Percentiles rank a stretch among this genome's conserved stretches.
These are phyloP conservation scores for Epithele typhae DNA, from an alignment of 768 basidiomycete genomes.

Conservation along the genomic window DNA sequence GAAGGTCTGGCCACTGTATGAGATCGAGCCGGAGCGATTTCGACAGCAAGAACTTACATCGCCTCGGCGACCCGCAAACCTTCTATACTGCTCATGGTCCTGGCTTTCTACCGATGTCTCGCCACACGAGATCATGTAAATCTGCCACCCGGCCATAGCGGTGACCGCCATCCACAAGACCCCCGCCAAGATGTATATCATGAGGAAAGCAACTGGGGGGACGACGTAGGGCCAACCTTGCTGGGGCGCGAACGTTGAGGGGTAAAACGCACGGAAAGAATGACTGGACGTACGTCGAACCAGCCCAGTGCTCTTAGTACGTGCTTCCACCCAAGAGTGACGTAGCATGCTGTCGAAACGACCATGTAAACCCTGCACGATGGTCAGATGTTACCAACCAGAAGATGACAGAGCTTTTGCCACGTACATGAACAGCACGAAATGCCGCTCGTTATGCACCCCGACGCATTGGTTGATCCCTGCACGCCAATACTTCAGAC, in stretches of 20 bases:
- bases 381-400: not conserved
- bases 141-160: constrained; percentile 69
- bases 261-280: not conserved
- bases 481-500: constrained; percentile 24
- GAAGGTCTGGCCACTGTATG: constrained; percentile 47
- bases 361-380: constrained; percentile 72
- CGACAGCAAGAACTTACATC: constrained; percentile 45
- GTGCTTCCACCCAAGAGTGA: constrained; percentile 57
- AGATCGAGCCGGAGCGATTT: not conserved
- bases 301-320: constrained; percentile 56
- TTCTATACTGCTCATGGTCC: constrained; percentile 77
- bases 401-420: not conserved
- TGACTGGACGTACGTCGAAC: constrained; percentile 32
- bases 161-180: constrained; percentile 75
- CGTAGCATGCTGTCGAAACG: constrained; percentile 58
- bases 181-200: constrained; percentile 69
- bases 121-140: constrained; percentile 64
- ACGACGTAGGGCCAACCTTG: constrained; percentile 34
- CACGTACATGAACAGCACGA: constrained; percentile 87
- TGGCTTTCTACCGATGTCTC: constrained; percentile 91
- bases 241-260: constrained; percentile 7
- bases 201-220: constrained; percentile 65
- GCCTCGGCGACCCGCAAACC: constrained; percentile 60
- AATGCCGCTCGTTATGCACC: constrained; percentile 92
- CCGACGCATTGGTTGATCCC: constrained; percentile 99